Evolutionary conservation across 2,329 filamentous ascomycete genomes (phyloP), one percentile per base, ranked within the genome.

Genomic region (Xylariaceae sp.): DNA sequence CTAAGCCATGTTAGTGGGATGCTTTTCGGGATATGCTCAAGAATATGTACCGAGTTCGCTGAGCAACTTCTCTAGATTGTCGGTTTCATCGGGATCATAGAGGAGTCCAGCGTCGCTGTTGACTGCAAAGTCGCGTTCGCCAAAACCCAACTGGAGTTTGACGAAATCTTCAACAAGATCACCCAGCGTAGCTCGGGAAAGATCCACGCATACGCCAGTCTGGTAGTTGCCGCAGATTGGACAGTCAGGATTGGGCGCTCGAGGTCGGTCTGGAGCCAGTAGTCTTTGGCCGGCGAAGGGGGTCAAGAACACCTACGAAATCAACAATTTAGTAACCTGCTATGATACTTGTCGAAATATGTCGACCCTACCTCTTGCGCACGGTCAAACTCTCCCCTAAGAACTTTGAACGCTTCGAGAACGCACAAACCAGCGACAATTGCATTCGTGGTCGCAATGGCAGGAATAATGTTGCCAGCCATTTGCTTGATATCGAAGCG

Each of bases 401-500:
- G 77, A 23, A 97, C 88, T 73, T 97, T 97, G 79, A 95, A 94
- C 0, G 92, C 88, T 73, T 97, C 88, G 30, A 99, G 77, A 5
- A 97, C 92, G 70, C 92, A 97, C 8, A 99, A 82, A 10, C 91
- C 89, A 13, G 94, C 94, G 1, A 94, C 93, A 73, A 97, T 96
- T 13, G 94, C 94, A 73, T 99, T 99, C 0, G 94, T 97, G 0
- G 94, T 99, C 4, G 94, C 94, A 71, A 99, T 99, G 1, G 94
- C 94, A 1, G 94, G 94, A 62, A 99, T 99, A 68, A 99, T 99
- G 72, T 99, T 99, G 56, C 94, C 94, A 3, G 94, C 94, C 93
- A 97, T 99, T 75, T 99, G 89, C 77, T 99, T 99, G 69, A 94
- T 92, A 71, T 97, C 92, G 70, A 97, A 99, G 60, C 95, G 91